Conservation (phyloP, 805 yeast genomes). For the Pichia nakasei region DNA sequence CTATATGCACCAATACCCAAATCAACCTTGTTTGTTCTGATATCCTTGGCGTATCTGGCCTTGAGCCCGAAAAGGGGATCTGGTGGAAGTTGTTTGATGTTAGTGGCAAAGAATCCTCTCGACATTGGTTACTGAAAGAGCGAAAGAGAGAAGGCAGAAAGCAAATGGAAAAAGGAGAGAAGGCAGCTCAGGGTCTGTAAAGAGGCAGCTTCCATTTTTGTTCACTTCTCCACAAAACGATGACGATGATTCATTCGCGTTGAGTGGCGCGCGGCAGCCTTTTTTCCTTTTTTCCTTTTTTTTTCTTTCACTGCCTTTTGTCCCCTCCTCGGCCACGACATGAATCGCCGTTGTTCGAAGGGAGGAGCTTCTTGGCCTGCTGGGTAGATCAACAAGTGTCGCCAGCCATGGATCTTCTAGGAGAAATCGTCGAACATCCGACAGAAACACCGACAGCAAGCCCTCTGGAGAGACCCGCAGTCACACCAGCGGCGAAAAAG, state of each 20-base stretch:
- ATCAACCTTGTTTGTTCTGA: conserved; percentile 64
- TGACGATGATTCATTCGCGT: no score
- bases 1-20: conserved; percentile 93
- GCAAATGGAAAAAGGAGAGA: neutral
- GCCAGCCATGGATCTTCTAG: conserved; percentile 65
- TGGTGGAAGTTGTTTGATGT: conserved; percentile 61
- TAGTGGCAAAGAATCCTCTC: conserved; percentile 22
- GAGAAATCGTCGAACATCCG: conserved; percentile 59
- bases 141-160: neutral
- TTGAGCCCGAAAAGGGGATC: conserved; percentile 83
- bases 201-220: no score
- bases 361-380: no score
- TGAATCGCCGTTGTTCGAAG: no score
- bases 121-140: conserved; percentile 6
- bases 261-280: no score
- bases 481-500: neutral
- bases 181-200: neutral
- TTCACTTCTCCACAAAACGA: no score
- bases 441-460: neutral
- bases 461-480: neutral
- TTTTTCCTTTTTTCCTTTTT: no score
- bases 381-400: no score
- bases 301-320: no score
- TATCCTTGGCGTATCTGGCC: conserved; percentile 52
- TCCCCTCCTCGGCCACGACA: no score